Evolutionary conservation across 192 early-diverging fungal species (phyloP).

Genomic region (Mortierella alpina): DNA sequence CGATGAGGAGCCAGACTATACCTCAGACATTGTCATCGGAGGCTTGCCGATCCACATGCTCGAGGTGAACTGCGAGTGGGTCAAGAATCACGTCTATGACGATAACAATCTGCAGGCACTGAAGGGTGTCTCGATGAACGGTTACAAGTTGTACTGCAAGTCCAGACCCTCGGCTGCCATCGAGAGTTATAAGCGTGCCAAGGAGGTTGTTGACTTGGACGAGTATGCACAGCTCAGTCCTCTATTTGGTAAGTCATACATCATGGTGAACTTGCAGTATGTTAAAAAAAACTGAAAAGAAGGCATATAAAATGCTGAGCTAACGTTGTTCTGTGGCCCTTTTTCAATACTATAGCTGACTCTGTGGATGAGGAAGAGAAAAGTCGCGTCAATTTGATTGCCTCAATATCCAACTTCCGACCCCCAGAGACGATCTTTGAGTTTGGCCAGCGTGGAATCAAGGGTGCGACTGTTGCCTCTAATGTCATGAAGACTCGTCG

Average conservation of each 20-base stretch:
- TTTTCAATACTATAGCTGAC: conserved; percentile 15
- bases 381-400: conserved; percentile 76
- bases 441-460: conserved; percentile 85
- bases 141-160: conserved; percentile 87
- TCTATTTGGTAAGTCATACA: conserved; percentile 67
- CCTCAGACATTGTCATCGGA: conserved; percentile 84
- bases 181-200: conserved; percentile 89
- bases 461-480: conserved; percentile 73
- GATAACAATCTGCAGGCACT: conserved; percentile 75
- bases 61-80: conserved; percentile 81
- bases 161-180: conserved; percentile 84
- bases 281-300: no score
- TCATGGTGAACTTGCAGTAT: no score
- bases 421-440: conserved; percentile 97
- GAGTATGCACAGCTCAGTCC: conserved; percentile 81
- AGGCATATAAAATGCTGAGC: background rate
- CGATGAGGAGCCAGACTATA: conserved; percentile 67
- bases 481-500: conserved; percentile 75
- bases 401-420: conserved; percentile 81
- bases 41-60: conserved; percentile 75
- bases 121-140: conserved; percentile 78
- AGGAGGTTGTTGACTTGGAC: conserved; percentile 75
- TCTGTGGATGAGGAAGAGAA: conserved; percentile 68
- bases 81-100: conserved; percentile 66
- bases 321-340: background rate